Conservation (phyloP, 2,329 filamentous ascomycete species). For the Aspergillus sp. region DNA sequence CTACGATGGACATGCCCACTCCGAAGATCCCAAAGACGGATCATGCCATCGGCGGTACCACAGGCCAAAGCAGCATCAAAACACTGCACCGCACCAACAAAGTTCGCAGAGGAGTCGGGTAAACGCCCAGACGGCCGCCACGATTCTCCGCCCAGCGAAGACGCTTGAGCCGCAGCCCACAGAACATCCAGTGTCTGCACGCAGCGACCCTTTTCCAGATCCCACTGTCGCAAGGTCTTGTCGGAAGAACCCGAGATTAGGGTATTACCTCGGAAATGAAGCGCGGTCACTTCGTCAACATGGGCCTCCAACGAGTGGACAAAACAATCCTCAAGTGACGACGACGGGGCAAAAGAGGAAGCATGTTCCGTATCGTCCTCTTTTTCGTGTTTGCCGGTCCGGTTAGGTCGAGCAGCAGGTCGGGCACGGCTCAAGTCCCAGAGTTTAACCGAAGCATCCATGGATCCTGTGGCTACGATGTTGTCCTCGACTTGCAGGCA, state of each 20-base stretch:
- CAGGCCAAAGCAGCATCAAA: slow-evolving; percentile 94
- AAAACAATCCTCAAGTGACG: slow-evolving; percentile 80
- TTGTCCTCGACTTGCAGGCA: slow-evolving; percentile 92
- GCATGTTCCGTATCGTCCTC: slow-evolving; percentile 36
- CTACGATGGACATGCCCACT: slow-evolving; percentile 96
- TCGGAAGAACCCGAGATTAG: slow-evolving; percentile 93
- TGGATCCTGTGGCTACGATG: slow-evolving; percentile 85
- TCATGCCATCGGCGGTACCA: slow-evolving; percentile 95
- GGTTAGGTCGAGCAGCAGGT: slow-evolving; percentile 60
- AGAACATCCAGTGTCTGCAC: slow-evolving; percentile 96
- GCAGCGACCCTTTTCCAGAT: slow-evolving; percentile 91
- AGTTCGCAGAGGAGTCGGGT: slow-evolving; percentile 66
- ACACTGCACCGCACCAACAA: slow-evolving; percentile 88
- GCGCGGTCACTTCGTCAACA: slow-evolving; percentile 85
- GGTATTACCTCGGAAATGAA: slow-evolving; percentile 82
- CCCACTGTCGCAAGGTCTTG: slow-evolving; percentile 96
- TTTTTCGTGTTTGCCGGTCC: slow-evolving; percentile 43
- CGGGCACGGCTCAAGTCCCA: slow-evolving; percentile 91
- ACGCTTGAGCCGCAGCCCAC: slow-evolving; percentile 91
- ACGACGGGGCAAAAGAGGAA: slow-evolving; percentile 57
- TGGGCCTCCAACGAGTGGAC: slow-evolving; percentile 85
- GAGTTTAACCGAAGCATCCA: slow-evolving; percentile 86
- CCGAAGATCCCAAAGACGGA: slow-evolving; percentile 89
- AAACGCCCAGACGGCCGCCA: slow-evolving; percentile 65
- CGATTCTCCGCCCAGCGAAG: slow-evolving; percentile 54